A percentile compares a stretch with the other conserved stretches of the same genome.
phyloP scores from a whole-genome alignment of 805 yeast genomes.

The Candida loeiensis region DNA sequence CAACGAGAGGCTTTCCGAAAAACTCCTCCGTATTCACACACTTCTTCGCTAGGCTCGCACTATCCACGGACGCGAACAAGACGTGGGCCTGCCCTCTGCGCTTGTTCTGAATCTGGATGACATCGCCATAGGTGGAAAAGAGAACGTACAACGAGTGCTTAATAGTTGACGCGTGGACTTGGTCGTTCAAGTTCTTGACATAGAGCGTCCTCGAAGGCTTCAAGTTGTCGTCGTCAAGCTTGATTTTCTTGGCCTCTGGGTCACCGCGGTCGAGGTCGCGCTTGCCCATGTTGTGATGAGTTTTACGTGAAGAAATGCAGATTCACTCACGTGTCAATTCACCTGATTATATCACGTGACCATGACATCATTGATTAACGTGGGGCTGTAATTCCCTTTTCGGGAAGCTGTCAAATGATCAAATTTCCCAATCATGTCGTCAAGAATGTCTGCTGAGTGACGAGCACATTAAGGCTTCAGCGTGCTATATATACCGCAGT shows the following conservation, averaged over 20 bases:
- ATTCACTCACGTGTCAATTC: neutral
- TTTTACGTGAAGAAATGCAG: neutral
- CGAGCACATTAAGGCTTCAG: too few species aligned
- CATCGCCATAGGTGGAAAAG: constrained; percentile 64
- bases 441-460: too few species aligned
- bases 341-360: too few species aligned
- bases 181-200: constrained; percentile 56
- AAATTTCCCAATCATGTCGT: too few species aligned
- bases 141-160: constrained; percentile 55
- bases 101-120: constrained; percentile 48
- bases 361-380: too few species aligned
- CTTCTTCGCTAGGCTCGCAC: constrained; percentile 50
- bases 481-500: too few species aligned
- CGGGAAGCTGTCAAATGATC: too few species aligned
- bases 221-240: constrained; percentile 11
- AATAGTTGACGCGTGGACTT: constrained; percentile 42
- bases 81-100: constrained; percentile 69
- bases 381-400: too few species aligned
- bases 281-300: constrained; percentile 9
- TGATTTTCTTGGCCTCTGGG: constrained; percentile 8
- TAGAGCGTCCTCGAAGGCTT: constrained; percentile 49
- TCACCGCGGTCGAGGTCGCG: constrained; percentile 3
- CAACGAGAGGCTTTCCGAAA: constrained; percentile 49
- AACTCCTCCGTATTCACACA: constrained; percentile 45
- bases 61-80: constrained; percentile 44